Percentiles rank a stretch among this genome's conserved stretches.
phyloP scores from a whole-genome alignment of 257 asterid genomes.

The Mentha longifolia region DNA sequence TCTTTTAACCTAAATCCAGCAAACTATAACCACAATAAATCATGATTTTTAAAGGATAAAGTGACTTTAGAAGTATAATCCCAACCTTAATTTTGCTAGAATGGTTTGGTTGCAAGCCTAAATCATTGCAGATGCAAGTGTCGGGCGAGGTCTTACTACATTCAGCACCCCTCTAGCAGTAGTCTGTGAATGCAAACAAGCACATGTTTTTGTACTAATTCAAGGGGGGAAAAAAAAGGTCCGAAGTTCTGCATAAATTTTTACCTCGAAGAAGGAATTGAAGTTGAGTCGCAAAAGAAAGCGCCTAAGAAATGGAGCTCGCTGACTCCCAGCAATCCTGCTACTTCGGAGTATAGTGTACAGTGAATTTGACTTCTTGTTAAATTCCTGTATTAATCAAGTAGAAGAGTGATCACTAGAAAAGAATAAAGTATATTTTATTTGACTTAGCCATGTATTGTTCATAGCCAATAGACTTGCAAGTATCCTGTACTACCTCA shows the following conservation, averaged over 20 bases:
- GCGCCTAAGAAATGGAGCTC: constrained; percentile 97
- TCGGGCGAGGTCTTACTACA: constrained; percentile 80
- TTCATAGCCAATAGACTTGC: constrained; percentile 29
- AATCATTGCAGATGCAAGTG: constrained; percentile 57
- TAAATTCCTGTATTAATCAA: constrained; percentile 68
- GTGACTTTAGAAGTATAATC: constrained; percentile 23
- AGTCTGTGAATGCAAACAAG: constrained; percentile 56
- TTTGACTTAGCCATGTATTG: constrained; percentile 3
- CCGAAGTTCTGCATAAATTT: neutral
- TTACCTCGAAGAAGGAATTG: constrained; percentile 94
- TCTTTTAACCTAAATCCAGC: neutral
- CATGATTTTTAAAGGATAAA: neutral
- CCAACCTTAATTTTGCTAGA: constrained; percentile 26
- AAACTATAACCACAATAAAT: neutral
- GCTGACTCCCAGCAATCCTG: constrained; percentile 99
- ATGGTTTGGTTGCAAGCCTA: constrained; percentile 21
- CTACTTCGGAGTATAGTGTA: constrained; percentile 94
- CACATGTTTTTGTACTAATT: neutral
- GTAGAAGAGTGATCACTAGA: neutral
- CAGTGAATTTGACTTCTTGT: constrained; percentile 92
- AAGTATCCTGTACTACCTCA: constrained; percentile 62
- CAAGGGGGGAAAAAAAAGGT: neutral
- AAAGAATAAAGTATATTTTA: neutral
- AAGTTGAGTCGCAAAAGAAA: constrained; percentile 96
- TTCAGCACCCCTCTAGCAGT: constrained; percentile 95